These are phyloP conservation scores for Phytophthora ramorum DNA, from an alignment of 352 stramenopile genomes.

Conservation along the genomic window DNA sequence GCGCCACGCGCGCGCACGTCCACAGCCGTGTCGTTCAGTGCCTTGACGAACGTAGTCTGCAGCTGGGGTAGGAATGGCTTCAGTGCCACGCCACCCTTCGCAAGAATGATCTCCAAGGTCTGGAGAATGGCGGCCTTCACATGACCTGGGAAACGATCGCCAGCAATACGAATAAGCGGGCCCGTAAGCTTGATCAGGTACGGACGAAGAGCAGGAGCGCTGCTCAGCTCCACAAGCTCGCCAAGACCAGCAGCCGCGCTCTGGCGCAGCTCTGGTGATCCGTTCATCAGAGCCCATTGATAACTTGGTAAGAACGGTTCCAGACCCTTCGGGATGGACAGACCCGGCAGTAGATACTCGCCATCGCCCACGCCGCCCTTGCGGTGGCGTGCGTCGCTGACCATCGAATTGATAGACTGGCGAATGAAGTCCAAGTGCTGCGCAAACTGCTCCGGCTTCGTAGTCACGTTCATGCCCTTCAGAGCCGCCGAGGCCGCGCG, in stretches of 20 bases:
- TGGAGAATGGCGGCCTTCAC: constrained; percentile 99
- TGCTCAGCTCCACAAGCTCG: constrained; percentile 96
- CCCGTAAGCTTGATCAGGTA: constrained; percentile 98
- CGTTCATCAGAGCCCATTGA: constrained; percentile 98
- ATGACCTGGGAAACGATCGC: constrained; percentile 97
- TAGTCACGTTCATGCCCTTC: constrained; percentile 90
- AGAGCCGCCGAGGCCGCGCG: constrained; percentile 91
- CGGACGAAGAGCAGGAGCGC: constrained; percentile 87
- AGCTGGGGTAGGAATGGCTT: constrained; percentile 99
- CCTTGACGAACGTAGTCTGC: constrained; percentile 99
- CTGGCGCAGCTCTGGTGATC: constrained; percentile 87
- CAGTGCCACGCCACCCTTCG: constrained; percentile 96
- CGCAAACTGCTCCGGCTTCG: constrained; percentile 93
- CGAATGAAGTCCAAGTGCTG: constrained; percentile 98
- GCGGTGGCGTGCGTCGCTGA: constrained; percentile 94
- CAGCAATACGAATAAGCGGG: constrained; percentile 98
- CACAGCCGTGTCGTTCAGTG: constrained; percentile 96
- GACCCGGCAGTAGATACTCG: constrained; percentile 80
- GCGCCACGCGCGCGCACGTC: constrained; percentile 93
- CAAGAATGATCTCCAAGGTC: constrained; percentile 96
- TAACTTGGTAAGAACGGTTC: constrained; percentile 98
- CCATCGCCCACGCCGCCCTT: constrained; percentile 90
- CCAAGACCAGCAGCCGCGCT: constrained; percentile 95
- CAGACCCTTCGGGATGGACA: constrained; percentile 90
- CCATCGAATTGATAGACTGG: constrained; percentile 97